Percentiles rank a stretch among this genome's conserved stretches.
Evolutionary conservation across 1,284 basidiomycete species (phyloP).

Genomic region (Tylopilus sp.): DNA sequence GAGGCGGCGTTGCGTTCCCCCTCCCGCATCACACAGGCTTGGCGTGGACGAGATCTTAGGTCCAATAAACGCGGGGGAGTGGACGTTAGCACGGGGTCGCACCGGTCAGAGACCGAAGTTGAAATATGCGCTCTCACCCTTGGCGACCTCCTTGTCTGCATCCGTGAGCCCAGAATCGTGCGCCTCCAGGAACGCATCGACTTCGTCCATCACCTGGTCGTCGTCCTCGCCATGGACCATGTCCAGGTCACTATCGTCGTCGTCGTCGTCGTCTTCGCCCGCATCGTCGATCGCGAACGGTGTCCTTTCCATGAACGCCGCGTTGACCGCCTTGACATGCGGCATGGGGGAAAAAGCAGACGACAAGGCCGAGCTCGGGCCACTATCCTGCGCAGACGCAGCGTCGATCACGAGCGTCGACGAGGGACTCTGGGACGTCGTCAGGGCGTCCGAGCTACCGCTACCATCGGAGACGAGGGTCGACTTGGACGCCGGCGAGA

Average conservation of each 20-base stretch:
- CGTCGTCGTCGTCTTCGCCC: conserved; percentile 59
- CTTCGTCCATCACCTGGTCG: conserved; percentile 87
- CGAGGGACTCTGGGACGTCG: conserved; percentile 35
- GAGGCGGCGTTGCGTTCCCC: too few species aligned
- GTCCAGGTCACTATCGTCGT: conserved; percentile 68
- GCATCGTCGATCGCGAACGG: conserved; percentile 93
- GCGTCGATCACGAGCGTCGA: conserved; percentile 41
- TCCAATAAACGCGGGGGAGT: not conserved
- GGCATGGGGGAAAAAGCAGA: conserved; percentile 51
- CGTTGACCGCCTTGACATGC: conserved; percentile 75
- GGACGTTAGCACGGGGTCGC: conserved; percentile 1
- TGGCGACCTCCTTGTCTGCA: conserved; percentile 79
- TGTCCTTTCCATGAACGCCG: conserved; percentile 84
- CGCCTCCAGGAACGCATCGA: conserved; percentile 89
- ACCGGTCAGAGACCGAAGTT: not conserved
- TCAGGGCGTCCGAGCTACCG: conserved; percentile 19
- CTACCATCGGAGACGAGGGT: conserved; percentile 16
- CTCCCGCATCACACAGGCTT: conserved; percentile 44
- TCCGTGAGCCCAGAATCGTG: conserved; percentile 85
- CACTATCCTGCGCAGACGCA: conserved; percentile 23
- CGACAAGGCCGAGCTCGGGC: conserved; percentile 31
- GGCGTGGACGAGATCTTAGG: conserved; percentile 59
- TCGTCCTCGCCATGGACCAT: conserved; percentile 63
- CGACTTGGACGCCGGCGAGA: conserved; percentile 65
- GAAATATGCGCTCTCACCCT: conserved; percentile 44